Conservation (phyloP, 1,284 basidiomycete species). For the Sanghuangporus weigelae region DNA sequence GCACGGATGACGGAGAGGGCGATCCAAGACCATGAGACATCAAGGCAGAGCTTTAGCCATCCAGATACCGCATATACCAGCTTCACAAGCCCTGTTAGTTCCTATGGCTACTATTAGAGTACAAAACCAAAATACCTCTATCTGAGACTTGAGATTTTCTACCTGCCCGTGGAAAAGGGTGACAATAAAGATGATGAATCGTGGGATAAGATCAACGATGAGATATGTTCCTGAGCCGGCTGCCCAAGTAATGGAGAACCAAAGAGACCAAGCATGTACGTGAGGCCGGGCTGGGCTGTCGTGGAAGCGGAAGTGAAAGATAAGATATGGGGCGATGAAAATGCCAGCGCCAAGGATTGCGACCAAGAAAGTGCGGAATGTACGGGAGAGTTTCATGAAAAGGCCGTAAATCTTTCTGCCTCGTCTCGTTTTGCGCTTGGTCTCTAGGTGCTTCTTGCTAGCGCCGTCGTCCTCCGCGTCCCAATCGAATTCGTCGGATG, state of each 20-base stretch:
- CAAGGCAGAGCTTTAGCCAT: slow-evolving; percentile 65
- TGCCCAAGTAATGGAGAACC: slow-evolving; percentile 69
- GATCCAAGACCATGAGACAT: slow-evolving; percentile 68
- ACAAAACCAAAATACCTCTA: slow-evolving; percentile 45
- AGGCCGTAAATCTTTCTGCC: slow-evolving; percentile 55
- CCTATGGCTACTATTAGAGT: background rate
- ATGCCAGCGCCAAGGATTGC: slow-evolving; percentile 55
- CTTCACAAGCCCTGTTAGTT: slow-evolving; percentile 30
- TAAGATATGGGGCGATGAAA: slow-evolving; percentile 62
- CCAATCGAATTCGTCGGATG: slow-evolving; percentile 73
- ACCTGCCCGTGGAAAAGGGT: slow-evolving; percentile 55
- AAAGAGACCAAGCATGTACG: slow-evolving; percentile 66
- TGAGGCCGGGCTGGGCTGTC: slow-evolving; percentile 43
- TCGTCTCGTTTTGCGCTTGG: slow-evolving; percentile 31
- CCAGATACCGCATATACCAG: slow-evolving; percentile 62
- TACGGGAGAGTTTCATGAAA: slow-evolving; percentile 63
- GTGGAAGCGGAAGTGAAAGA: slow-evolving; percentile 58
- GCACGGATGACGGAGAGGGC: slow-evolving; percentile 55
- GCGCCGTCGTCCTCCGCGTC: slow-evolving; percentile 49
- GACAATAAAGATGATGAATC: slow-evolving; percentile 48
- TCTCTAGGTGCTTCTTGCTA: slow-evolving; percentile 20
- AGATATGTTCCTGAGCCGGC: slow-evolving; percentile 55
- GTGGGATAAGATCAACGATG: slow-evolving; percentile 58
- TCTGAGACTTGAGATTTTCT: slow-evolving; percentile 56
- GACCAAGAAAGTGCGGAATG: slow-evolving; percentile 50